These are phyloP conservation scores for Rhizophora mangle DNA, from an alignment of 345 rosid species.

Conservation along the genomic window DNA sequence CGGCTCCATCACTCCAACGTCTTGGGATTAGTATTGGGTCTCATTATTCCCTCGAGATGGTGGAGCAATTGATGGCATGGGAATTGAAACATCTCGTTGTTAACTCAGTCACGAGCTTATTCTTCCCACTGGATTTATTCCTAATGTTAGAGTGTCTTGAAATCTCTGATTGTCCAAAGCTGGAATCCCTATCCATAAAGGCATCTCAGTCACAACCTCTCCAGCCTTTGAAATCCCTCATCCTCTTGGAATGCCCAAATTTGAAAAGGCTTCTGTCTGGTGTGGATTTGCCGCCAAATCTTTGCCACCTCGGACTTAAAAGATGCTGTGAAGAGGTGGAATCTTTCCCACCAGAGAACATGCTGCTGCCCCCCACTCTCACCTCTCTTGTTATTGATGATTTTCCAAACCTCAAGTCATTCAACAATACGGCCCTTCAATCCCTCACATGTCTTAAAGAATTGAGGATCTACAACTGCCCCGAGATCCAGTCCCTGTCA, in stretches of 20 bases:
- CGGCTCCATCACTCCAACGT: not conserved
- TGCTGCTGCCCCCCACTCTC: conserved; percentile 2
- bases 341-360: not conserved
- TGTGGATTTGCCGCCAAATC: no score
- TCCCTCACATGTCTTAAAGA: no score
- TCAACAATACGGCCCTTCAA: not conserved
- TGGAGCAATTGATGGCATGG: no score
- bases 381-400: not conserved
- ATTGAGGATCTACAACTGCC: no score
- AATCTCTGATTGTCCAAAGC: not conserved
- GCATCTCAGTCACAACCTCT: no score
- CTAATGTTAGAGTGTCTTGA: not conserved
- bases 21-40: not conserved
- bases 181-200: not conserved
- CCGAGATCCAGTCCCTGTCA: no score
- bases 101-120: not conserved
- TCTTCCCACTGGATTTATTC: conserved; percentile 1
- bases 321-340: not conserved
- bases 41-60: no score
- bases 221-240: no score
- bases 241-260: no score
- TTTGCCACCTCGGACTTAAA: accelerated
- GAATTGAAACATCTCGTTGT: not conserved
- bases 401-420: conserved; percentile 1
- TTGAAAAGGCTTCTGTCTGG: no score